phyloP scores from a whole-genome alignment of 2,329 filamentous ascomycete genomes.

The Didymellaceae sp. region DNA sequence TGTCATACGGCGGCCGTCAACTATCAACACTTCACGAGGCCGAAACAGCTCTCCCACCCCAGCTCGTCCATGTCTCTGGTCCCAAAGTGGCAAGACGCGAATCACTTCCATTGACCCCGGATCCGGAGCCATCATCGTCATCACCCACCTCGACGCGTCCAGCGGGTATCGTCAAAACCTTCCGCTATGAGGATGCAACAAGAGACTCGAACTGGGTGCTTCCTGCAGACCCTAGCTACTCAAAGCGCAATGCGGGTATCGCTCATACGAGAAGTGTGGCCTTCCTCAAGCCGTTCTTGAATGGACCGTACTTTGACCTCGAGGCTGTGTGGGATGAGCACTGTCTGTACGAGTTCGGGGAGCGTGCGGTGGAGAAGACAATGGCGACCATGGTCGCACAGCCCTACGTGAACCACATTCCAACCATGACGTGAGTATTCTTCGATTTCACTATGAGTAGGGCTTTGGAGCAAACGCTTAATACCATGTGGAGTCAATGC shows the following conservation, averaged over 20 bases:
- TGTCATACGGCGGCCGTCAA: conserved; percentile 40
- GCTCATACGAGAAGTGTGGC: conserved; percentile 70
- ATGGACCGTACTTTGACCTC: conserved; percentile 74
- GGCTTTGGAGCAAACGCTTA: not conserved
- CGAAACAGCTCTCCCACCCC: conserved; percentile 28
- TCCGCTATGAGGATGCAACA: conserved; percentile 34
- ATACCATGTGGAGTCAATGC: not conserved
- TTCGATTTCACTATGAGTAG: not conserved
- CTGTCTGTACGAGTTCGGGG: conserved; percentile 72
- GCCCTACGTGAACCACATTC: conserved; percentile 80
- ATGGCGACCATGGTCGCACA: conserved; percentile 84
- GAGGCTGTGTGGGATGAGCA: conserved; percentile 83
- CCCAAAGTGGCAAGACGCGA: conserved; percentile 27
- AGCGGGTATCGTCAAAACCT: conserved; percentile 28
- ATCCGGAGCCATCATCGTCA: conserved; percentile 10
- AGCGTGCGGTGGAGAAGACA: conserved; percentile 71
- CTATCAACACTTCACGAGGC: conserved; percentile 34
- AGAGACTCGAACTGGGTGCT: conserved; percentile 37
- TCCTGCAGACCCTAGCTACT: conserved; percentile 41
- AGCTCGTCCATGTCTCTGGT: conserved; percentile 41
- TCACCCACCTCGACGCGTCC: conserved; percentile 11
- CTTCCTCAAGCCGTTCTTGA: conserved; percentile 68
- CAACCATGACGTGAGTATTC: conserved; percentile 61
- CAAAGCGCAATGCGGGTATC: conserved; percentile 62
- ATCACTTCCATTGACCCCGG: conserved; percentile 29